Percentiles rank a stretch among this genome's conserved stretches.
These are phyloP conservation scores for Trichoderma sp. DNA, from an alignment of 2,329 filamentous ascomycete species.

Conservation along the genomic window DNA sequence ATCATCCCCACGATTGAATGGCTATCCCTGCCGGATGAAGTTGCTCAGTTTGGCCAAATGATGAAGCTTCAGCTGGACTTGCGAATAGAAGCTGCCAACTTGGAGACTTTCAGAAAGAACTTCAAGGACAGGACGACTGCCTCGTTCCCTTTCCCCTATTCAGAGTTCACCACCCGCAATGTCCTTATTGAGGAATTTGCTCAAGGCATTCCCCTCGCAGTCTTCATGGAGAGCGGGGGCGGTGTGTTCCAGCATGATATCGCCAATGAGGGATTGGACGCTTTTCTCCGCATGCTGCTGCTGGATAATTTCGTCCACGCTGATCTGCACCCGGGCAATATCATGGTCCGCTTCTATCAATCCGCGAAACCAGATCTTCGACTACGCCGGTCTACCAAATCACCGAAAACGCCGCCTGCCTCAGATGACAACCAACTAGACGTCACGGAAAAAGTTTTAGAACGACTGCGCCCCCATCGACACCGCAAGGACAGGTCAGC, in stretches of 20 bases:
- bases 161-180: slow-evolving; percentile 87
- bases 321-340: slow-evolving; percentile 94
- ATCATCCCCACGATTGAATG: slow-evolving; percentile 92
- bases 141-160: slow-evolving; percentile 96
- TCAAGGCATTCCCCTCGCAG: slow-evolving; percentile 85
- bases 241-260: slow-evolving; percentile 94
- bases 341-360: slow-evolving; percentile 98
- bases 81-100: slow-evolving; percentile 89
- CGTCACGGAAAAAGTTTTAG: slow-evolving; percentile 84
- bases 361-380: slow-evolving; percentile 69
- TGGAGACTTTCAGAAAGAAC: slow-evolving; percentile 83
- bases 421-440: slow-evolving; percentile 60
- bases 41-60: slow-evolving; percentile 94
- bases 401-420: slow-evolving; percentile 36
- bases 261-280: slow-evolving; percentile 90
- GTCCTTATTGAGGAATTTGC: slow-evolving; percentile 96
- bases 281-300: slow-evolving; percentile 93
- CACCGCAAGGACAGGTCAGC: slow-evolving; percentile 61
- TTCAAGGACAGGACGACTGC: slow-evolving; percentile 88
- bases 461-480: slow-evolving; percentile 73
- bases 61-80: slow-evolving; percentile 97
- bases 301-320: slow-evolving; percentile 98
- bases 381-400: slow-evolving; percentile 33
- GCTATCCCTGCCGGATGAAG: slow-evolving; percentile 94
- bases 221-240: slow-evolving; percentile 88